A percentile compares a stretch with the other conserved stretches of the same genome.
Conservation (phyloP, 2,329 filamentous ascomycete genomes). For the Metarhizium anisopliae region DNA sequence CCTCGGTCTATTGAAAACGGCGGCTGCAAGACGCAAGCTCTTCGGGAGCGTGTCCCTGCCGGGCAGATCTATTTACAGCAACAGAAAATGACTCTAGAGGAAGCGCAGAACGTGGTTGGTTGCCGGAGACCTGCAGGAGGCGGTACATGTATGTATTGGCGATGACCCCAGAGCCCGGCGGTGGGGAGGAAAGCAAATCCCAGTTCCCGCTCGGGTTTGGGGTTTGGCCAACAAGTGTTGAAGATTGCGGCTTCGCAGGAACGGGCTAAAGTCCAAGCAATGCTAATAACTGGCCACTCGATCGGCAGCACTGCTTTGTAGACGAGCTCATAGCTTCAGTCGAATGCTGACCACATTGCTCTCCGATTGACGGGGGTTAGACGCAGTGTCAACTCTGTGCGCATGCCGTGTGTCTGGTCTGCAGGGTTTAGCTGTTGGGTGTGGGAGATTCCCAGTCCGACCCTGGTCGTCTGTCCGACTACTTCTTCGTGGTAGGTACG, state of each 20-base stretch:
- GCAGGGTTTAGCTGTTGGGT: too few relatives aligned
- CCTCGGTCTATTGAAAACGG: background rate
- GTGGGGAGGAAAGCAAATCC: background rate
- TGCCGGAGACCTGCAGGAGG: background rate
- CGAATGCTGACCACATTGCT: too few relatives aligned
- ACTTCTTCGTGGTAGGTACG: too few relatives aligned
- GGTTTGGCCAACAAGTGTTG: background rate
- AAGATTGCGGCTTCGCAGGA: background rate
- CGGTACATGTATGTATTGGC: background rate
- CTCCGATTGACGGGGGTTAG: too few relatives aligned
- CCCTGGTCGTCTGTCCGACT: too few relatives aligned
- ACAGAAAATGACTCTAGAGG: background rate
- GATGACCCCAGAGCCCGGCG: background rate
- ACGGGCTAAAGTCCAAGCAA: background rate
- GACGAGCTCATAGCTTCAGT: too few relatives aligned
- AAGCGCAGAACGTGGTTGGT: constrained; percentile 1
- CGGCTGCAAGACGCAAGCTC: constrained; percentile 1
- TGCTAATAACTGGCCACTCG: too few relatives aligned
- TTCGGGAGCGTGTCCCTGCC: background rate
- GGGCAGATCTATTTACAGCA: constrained; percentile 6
- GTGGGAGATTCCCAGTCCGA: too few relatives aligned
- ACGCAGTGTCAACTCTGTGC: too few relatives aligned
- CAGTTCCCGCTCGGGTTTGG: background rate
- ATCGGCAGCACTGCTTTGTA: too few relatives aligned
- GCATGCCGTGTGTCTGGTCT: too few relatives aligned